A percentile compares a stretch with the other conserved stretches of the same genome.
Conservation (phyloP, 805 yeast species). For the Debaryomyces castellii region DNA sequence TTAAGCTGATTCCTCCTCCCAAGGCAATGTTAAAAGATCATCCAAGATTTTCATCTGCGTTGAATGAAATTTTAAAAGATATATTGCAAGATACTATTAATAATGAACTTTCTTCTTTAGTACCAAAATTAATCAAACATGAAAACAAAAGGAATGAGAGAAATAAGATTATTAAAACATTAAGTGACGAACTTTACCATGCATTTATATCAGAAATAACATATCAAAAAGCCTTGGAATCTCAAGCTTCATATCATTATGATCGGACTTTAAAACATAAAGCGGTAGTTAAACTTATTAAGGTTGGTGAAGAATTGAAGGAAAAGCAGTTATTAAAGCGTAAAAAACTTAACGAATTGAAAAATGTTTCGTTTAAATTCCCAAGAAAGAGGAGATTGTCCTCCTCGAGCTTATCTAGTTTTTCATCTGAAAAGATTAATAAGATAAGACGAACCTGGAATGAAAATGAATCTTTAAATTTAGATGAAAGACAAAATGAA, state of each 20-base stretch:
- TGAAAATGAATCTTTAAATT: conserved; percentile 6
- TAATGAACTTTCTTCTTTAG: conserved; percentile 20
- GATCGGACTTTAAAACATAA: conserved; percentile 26
- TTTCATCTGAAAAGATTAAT: conserved; percentile 1
- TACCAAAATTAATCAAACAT: conserved; percentile 23
- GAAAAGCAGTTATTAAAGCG: conserved; percentile 24
- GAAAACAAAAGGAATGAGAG: conserved; percentile 22
- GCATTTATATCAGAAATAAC: conserved; percentile 64
- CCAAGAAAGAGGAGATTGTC: conserved; percentile 18
- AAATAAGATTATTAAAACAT: conserved; percentile 25
- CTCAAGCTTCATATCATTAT: conserved; percentile 45
- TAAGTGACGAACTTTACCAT: conserved; percentile 52
- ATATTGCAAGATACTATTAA: conserved; percentile 21
- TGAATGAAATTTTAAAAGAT: conserved; percentile 16
- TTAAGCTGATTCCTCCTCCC: background rate
- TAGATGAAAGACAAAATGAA: conserved; percentile 28
- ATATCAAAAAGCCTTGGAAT: conserved; percentile 40
- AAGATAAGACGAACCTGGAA: conserved; percentile 12
- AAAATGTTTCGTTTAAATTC: conserved; percentile 20
- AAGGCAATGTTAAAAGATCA: conserved; percentile 21
- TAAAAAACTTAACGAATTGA: conserved; percentile 33
- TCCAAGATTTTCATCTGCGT: conserved; percentile 28
- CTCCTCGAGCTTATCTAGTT: conserved; percentile 6
- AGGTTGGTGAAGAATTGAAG: conserved; percentile 20
- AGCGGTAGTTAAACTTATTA: conserved; percentile 29